phyloP scores from a whole-genome alignment of 208 protist species.

The Trypanosoma congolense region DNA sequence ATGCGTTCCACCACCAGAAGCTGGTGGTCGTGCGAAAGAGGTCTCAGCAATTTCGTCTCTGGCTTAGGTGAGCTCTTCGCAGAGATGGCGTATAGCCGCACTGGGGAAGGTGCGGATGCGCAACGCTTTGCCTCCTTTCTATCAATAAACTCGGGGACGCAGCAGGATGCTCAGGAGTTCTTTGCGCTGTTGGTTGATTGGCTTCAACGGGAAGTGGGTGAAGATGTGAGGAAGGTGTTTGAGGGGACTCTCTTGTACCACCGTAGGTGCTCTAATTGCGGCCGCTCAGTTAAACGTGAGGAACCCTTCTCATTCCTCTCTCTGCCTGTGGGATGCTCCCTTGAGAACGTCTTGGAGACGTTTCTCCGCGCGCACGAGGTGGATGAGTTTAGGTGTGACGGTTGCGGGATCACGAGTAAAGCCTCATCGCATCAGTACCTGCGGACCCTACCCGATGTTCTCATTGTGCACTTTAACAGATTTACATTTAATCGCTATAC shows the following conservation, averaged over 20 bases:
- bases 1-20: constrained; percentile 14
- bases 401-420: constrained; percentile 37
- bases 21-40: not conserved
- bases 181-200: constrained; percentile 71
- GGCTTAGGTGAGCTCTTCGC: constrained; percentile 67
- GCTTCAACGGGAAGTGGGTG: constrained; percentile 48
- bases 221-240: constrained; percentile 41
- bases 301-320: constrained; percentile 72
- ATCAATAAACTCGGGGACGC: constrained; percentile 49
- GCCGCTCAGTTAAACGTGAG: constrained; percentile 42
- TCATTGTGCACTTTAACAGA: constrained; percentile 72
- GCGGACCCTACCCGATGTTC: constrained; percentile 63
- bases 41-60: constrained; percentile 15
- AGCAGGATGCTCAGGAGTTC: constrained; percentile 85
- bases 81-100: constrained; percentile 65
- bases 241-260: constrained; percentile 67
- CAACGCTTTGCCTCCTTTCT: constrained; percentile 57
- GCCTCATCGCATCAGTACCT: constrained; percentile 74
- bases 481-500: constrained; percentile 73
- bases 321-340: constrained; percentile 46
- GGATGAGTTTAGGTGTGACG: constrained; percentile 66
- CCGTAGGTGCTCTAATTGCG: constrained; percentile 58
- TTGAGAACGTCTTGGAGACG: constrained; percentile 54
- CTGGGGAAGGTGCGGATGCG: constrained; percentile 42
- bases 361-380: constrained; percentile 64